Conservation (phyloP, 2,329 filamentous ascomycete genomes). For the Talaromyces sp. region DNA sequence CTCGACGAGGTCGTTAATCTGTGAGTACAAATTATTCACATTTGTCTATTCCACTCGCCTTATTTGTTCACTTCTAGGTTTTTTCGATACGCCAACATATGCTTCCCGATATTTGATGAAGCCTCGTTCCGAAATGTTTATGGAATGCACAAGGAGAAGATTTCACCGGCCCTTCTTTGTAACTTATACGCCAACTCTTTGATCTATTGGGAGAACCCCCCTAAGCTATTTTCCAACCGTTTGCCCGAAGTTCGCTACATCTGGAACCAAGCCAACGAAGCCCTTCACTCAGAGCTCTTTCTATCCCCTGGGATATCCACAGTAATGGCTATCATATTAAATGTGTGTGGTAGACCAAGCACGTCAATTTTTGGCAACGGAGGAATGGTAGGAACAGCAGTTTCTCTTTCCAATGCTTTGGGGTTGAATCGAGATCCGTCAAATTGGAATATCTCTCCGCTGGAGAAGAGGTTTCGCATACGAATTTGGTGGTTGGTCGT, state of each 20-base stretch:
- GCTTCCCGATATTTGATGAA: constrained; percentile 52
- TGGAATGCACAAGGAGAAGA: constrained; percentile 35
- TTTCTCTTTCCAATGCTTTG: constrained; percentile 50
- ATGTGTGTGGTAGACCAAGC: constrained; percentile 52
- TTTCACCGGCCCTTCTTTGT: constrained; percentile 49
- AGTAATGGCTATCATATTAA: constrained; percentile 49
- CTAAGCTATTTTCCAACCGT: constrained; percentile 28
- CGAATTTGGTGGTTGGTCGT: constrained; percentile 54
- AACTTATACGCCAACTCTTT: constrained; percentile 50
- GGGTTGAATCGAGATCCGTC: constrained; percentile 52
- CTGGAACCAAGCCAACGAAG: constrained; percentile 54
- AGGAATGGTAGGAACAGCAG: constrained; percentile 45
- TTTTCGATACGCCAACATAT: constrained; percentile 46
- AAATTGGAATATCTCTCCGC: constrained; percentile 48
- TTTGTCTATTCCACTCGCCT: too few species aligned
- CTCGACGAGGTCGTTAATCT: not conserved
- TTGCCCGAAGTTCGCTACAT: constrained; percentile 51
- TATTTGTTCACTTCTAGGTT: constrained; percentile 30
- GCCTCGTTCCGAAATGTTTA: constrained; percentile 42
- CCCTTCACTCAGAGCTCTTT: constrained; percentile 51
- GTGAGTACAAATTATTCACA: not conserved
- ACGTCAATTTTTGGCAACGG: constrained; percentile 53
- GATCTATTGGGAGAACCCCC: constrained; percentile 46
- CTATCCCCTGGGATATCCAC: constrained; percentile 51
- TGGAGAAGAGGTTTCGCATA: constrained; percentile 49